Evolutionary conservation across 352 stramenopile species (phyloP), one percentile per base, ranked within the genome.

Genomic region (Salisapilia sapeloensis): DNA sequence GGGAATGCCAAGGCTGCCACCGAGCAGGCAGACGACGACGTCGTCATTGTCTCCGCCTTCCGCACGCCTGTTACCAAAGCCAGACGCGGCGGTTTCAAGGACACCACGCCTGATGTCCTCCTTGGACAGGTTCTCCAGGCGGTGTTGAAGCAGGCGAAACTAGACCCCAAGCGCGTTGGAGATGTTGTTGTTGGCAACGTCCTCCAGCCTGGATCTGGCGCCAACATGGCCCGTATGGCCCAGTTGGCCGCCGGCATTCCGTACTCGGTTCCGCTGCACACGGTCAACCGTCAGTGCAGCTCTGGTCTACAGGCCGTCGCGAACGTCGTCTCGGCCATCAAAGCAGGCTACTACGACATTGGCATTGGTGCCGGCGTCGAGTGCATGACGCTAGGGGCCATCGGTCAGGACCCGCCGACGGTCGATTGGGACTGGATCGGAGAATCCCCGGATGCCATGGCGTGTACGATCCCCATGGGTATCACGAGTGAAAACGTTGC

Each of bases 91-190:
- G 75, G 63, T 14, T 94, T 95, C 52, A 93, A 93, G 60, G 76
- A 94, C 53, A 93, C 78, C 9, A 93, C 77, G 24, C 79, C 83
- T 19, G 83, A 95, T 42, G 77, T 89, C 20, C 54, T 95, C 33
- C 71, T 95, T 16, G 62, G 66, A 40, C 70, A 82, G 27, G 70
- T 92, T 28, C 61, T 95, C 16, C 46, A 64, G 46, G 77, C 72
- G 5, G 63, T 93, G 18, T 42, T 94, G 19, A 65, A 81, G 43
- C 61, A 89, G 43, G 65, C 71, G 26, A 82, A 86, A 45, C 40
- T 95, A 5, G 62, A 83, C 45, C 53, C 69, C 1, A 70, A 70
- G 42, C 46, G 71, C 30, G 58, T 93, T 14, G 71, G 64, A 11
- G 78, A 92, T 43, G 48, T 92, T 5, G 58, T 83, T 14, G 72